Base-by-base conservation (phyloP, 345 rosid species). In the Odontarrhena argentea region DNA sequence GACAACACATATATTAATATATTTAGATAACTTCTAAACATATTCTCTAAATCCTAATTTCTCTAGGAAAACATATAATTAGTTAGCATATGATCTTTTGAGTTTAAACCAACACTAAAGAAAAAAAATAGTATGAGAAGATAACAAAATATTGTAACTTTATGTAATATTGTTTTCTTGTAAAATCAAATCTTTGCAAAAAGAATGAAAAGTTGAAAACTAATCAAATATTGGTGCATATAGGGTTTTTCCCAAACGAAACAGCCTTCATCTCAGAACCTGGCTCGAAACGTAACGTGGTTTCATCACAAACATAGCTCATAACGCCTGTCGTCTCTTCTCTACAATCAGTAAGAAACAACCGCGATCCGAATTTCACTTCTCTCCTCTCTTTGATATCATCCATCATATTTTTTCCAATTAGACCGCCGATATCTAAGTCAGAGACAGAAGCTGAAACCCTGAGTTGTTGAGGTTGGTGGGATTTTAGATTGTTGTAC, bases 321-420 rank as follows among this genome's bases (percentile, higher is more conserved):
- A 55, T 4, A 2, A 22, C 42, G 32, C 53, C 36, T 43, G 11
- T 55, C 4, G 45, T 8, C 0, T 46, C 13, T 46, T 34, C 0
- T 15, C 71, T 44, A 7, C 54, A 55, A 34, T 67, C 71, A 1
- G 70, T 67, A n/a, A 67, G 45, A 44, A 0, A 34, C 15, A 55
- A 22, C 4, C 14, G 46, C 7, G 37, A 43, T 45, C 44, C 55
- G 6, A 67, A 55, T 0, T 7, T n/a, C 24, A 55, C 14, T 67
- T 67, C 55, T 45, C 35, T 55, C 37, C 9, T 34, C 25, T 44
- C 63, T 55, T 67, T 67, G 26, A 67, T 26, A 55, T 55, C 55
- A 42, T 67, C 14, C 52, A 46, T 55, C 0, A 67, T 44, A 12
- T 24, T 13, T 34, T 67, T 67, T 18, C 45, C 70, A 41, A 54